These are phyloP conservation scores for Sclerotinia subarctica DNA, from an alignment of 2,329 filamentous ascomycete species.

Conservation along the genomic window DNA sequence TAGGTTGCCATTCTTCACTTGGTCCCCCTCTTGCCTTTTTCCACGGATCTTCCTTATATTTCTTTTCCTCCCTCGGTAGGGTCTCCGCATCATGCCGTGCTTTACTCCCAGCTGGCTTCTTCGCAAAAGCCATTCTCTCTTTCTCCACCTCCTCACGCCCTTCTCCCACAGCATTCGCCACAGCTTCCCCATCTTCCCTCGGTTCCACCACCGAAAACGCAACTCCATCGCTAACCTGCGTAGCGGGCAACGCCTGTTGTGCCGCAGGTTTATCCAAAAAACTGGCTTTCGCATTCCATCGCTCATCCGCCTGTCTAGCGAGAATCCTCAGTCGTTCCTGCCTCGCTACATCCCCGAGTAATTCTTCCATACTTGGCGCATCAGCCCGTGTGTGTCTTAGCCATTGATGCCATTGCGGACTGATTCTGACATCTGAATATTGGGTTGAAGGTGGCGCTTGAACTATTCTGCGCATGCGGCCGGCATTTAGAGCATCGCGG, in stretches of 20 bases:
- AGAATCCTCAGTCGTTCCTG: constrained; percentile 53
- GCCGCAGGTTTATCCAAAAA: constrained; percentile 43
- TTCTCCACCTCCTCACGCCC: constrained; percentile 21
- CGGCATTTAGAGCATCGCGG: constrained; percentile 43
- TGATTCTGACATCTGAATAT: constrained; percentile 53
- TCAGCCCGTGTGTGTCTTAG: constrained; percentile 56
- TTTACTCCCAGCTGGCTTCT: constrained; percentile 10
- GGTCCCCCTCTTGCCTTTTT: constrained; percentile 53
- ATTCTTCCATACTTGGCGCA: constrained; percentile 56
- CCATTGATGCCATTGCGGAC: constrained; percentile 68
- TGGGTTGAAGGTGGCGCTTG: constrained; percentile 54
- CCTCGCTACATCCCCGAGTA: constrained; percentile 51
- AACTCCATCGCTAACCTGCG: not conserved
- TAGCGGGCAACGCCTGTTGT: not conserved
- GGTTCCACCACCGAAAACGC: not conserved
- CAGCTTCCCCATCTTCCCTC: not conserved
- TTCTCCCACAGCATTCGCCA: not conserved
- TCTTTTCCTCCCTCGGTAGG: constrained; percentile 23
- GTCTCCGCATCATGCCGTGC: constrained; percentile 15
- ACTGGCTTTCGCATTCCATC: constrained; percentile 59
- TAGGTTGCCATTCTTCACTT: constrained; percentile 52
- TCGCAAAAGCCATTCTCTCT: not conserved
- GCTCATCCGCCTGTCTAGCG: constrained; percentile 59
- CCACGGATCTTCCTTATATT: constrained; percentile 51
- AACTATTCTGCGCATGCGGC: constrained; percentile 60